A percentile compares a stretch with the other conserved stretches of the same genome.
These are phyloP conservation scores for Amauroascus niger DNA, from an alignment of 2,329 filamentous ascomycete species.

Conservation along the genomic window DNA sequence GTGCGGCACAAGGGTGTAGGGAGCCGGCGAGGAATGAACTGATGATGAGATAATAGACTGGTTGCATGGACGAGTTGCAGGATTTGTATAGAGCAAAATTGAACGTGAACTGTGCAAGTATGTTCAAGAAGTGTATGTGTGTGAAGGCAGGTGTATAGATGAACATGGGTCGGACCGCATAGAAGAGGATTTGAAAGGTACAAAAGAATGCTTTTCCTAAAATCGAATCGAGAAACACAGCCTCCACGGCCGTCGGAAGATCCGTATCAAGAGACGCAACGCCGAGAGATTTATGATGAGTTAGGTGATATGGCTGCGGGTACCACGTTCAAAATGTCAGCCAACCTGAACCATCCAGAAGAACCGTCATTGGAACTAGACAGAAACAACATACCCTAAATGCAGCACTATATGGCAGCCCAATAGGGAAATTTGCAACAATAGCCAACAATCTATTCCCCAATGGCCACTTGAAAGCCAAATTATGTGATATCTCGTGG, in stretches of 20 bases:
- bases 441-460: constrained; percentile 83
- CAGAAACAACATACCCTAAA: constrained; percentile 59
- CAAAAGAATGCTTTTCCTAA: constrained; percentile 97
- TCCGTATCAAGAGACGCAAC: constrained; percentile 95
- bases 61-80: constrained; percentile 47
- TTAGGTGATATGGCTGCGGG: constrained; percentile 83
- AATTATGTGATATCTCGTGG: constrained; percentile 96
- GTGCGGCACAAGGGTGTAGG: constrained; percentile 85
- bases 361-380: background rate
- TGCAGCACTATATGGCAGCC: constrained; percentile 87
- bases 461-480: constrained; percentile 73
- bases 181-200: constrained; percentile 99
- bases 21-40: constrained; percentile 90
- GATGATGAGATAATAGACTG: constrained; percentile 72
- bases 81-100: constrained; percentile 58
- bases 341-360: background rate
- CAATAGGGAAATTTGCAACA: constrained; percentile 91
- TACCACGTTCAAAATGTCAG: background rate
- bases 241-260: constrained; percentile 83
- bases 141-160: constrained; percentile 85
- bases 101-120: constrained; percentile 65
- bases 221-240: constrained; percentile 81
- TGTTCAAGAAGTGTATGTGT: constrained; percentile 71
- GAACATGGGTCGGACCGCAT: constrained; percentile 90
- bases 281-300: constrained; percentile 96